phyloP scores from a whole-genome alignment of 192 early-diverging fungal species.

The Linnemannia elongata region DNA sequence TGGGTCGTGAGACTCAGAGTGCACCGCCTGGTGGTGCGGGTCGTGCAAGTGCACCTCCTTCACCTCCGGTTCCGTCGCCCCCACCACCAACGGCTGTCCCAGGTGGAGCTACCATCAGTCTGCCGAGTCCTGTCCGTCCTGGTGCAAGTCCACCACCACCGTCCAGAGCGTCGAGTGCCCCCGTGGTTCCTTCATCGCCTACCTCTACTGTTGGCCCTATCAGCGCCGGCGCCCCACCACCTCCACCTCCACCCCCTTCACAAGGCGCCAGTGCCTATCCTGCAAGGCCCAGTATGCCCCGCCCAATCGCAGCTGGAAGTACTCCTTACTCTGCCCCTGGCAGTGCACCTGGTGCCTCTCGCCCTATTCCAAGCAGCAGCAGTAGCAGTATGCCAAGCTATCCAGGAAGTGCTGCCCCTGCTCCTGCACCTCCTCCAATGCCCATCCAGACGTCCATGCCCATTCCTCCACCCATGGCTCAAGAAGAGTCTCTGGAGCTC shows the following conservation, averaged over 20 bases:
- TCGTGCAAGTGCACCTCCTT: not conserved
- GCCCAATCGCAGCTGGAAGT: not conserved
- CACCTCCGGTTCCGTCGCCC: not conserved
- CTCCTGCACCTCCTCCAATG: not conserved
- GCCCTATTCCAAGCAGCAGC: not conserved
- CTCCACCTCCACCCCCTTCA: not conserved
- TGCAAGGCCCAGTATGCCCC: not conserved
- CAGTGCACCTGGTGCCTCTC: too few species aligned
- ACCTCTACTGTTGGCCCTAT: not conserved
- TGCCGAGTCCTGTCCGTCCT: not conserved
- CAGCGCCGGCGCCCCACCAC: not conserved
- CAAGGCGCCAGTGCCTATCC: not conserved
- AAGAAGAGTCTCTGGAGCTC: not conserved
- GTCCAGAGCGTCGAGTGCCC: not conserved
- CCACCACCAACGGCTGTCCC: not conserved
- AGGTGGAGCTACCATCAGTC: not conserved
- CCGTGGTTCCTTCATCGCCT: slow-evolving; percentile 3
- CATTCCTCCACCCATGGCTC: not conserved
- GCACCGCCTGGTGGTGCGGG: slow-evolving; percentile 16
- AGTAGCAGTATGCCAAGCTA: not conserved
- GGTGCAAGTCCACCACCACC: not conserved
- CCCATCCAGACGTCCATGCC: not conserved
- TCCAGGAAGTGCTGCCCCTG: not conserved
- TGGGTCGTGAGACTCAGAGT: not conserved
- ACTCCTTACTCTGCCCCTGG: not conserved